Conservation (phyloP, 2,329 filamentous ascomycete genomes). For the Neonectria magnoliae region DNA sequence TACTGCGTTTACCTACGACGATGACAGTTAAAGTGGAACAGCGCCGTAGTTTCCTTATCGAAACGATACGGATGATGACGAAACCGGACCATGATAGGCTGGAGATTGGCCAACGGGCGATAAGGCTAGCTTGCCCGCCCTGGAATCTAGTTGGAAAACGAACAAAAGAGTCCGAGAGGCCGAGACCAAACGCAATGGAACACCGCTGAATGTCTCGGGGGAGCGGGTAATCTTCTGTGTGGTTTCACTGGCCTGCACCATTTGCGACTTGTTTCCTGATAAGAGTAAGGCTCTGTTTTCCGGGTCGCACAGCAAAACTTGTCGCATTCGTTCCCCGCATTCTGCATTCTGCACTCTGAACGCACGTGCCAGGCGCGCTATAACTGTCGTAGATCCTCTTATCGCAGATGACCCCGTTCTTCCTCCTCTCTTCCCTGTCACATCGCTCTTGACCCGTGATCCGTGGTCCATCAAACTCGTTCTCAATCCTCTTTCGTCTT, state of each 20-base stretch:
- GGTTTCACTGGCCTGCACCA: not conserved
- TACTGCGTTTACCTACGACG: too few relatives aligned
- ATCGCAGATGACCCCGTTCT: not conserved
- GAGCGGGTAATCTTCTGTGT: not conserved
- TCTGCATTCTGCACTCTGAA: conserved; percentile 17
- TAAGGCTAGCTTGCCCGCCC: not conserved
- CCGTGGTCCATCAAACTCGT: not conserved
- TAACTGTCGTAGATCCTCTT: conserved; percentile 20
- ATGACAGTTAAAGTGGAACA: too few relatives aligned
- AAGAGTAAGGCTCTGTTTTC: conserved; percentile 6
- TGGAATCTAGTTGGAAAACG: not conserved
- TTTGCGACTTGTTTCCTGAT: conserved; percentile 13
- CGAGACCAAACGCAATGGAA: not conserved
- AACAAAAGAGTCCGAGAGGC: not conserved
- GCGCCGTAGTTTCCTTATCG: too few relatives aligned
- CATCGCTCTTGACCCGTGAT: conserved; percentile 3
- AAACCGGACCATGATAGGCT: not conserved
- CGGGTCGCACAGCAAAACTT: too few relatives aligned
- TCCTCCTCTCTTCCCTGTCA: conserved; percentile 5
- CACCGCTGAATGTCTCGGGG: not conserved
- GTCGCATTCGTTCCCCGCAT: conserved; percentile 8
- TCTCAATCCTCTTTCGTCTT: not conserved
- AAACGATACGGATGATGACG: not conserved
- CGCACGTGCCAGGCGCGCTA: conserved; percentile 23
- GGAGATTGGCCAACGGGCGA: not conserved